A percentile compares a stretch with the other conserved stretches of the same genome.
These are phyloP conservation scores for Besnoitia besnoiti DNA, from an alignment of 169 alveolate species.

Conservation along the genomic window DNA sequence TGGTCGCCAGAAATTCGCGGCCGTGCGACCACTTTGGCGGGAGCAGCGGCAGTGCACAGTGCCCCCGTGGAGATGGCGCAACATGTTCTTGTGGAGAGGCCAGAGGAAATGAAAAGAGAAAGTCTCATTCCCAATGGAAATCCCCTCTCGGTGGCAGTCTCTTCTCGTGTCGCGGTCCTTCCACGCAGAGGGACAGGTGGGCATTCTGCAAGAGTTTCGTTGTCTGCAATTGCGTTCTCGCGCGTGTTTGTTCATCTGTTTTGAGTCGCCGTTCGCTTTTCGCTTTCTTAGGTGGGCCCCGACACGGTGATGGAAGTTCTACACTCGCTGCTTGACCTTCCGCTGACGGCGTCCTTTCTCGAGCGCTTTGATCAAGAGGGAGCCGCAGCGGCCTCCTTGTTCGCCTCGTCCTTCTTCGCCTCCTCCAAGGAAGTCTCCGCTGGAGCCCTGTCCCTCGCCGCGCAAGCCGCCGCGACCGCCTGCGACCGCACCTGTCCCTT, in stretches of 20 bases:
- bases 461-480: not conserved
- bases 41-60: no score
- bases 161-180: no score
- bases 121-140: no score
- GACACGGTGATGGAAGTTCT: constrained; percentile 13
- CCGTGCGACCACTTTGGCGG: no score
- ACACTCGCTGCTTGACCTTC: constrained; percentile 41
- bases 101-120: no score
- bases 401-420: not conserved
- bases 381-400: not conserved
- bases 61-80: no score
- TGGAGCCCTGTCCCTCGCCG: not conserved
- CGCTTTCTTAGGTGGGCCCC: not conserved
- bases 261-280: not conserved
- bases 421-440: not conserved
- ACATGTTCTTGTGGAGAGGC: no score
- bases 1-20: no score
- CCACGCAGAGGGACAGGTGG: no score
- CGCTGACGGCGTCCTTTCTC: constrained; percentile 32
- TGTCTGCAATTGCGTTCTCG: not conserved
- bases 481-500: constrained; percentile 4
- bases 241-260: not conserved
- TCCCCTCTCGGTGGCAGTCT: no score
- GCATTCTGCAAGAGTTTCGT: no score
- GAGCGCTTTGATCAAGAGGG: constrained; percentile 23